These are phyloP conservation scores for Colletotrichum karsti DNA, from an alignment of 2,329 filamentous ascomycete species.

Conservation along the genomic window DNA sequence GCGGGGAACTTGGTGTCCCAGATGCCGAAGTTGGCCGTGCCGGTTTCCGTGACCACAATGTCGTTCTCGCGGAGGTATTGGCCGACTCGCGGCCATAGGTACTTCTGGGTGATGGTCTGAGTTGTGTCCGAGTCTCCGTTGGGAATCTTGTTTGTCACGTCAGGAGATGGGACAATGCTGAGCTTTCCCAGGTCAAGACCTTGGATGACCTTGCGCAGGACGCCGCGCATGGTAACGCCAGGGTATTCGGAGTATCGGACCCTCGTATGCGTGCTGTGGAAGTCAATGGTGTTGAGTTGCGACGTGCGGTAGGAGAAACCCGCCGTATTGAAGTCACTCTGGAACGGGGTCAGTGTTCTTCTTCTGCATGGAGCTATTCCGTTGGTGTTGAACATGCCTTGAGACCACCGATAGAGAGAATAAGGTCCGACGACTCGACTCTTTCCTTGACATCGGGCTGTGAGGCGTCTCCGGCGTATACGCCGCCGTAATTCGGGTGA, in stretches of 20 bases:
- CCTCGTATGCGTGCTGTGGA: constrained; percentile 77
- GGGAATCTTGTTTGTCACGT: constrained; percentile 59
- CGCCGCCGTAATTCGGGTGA: constrained; percentile 79
- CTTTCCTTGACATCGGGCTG: constrained; percentile 69
- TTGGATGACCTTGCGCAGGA: constrained; percentile 75
- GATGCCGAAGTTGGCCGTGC: constrained; percentile 88
- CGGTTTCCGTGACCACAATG: constrained; percentile 86
- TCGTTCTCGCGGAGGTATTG: constrained; percentile 78
- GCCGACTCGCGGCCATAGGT: constrained; percentile 81
- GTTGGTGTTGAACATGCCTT: constrained; percentile 43
- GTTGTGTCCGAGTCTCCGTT: constrained; percentile 47
- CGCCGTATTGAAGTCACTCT: constrained; percentile 84
- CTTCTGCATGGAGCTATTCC: background rate
- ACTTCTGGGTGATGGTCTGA: constrained; percentile 70
- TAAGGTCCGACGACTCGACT: constrained; percentile 75
- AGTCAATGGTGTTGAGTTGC: constrained; percentile 80
- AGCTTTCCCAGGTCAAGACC: constrained; percentile 67
- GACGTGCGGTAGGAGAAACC: constrained; percentile 84
- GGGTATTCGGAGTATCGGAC: constrained; percentile 85
- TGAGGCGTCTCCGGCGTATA: constrained; percentile 84
- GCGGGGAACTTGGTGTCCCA: constrained; percentile 84
- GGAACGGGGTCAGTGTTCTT: background rate
- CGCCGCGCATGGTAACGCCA: constrained; percentile 78
- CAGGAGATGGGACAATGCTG: constrained; percentile 60
- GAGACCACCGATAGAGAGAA: constrained; percentile 74